These are phyloP conservation scores for Aspergillus taichungensis DNA, from an alignment of 495 filamentous ascomycete species.

Conservation along the genomic window DNA sequence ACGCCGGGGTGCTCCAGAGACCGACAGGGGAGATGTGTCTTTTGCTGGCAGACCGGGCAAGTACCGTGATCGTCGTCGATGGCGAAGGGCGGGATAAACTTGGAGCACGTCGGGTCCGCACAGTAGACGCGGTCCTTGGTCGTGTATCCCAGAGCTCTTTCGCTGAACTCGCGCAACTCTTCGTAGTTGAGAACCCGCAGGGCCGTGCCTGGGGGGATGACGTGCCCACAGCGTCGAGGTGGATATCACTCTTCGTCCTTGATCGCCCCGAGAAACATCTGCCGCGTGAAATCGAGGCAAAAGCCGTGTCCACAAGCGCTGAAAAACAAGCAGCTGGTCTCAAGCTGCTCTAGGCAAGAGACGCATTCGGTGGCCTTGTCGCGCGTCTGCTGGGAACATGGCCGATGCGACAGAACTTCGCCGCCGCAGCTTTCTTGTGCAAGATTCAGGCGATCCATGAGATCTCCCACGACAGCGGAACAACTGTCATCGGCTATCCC, in stretches of 20 bases:
- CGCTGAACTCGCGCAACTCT: constrained; percentile 7
- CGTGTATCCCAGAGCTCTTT: constrained; percentile 12
- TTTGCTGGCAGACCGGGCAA: constrained; percentile 8
- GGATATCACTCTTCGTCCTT: constrained; percentile 18
- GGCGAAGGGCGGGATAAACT: constrained; percentile 10
- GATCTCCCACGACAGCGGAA: not conserved
- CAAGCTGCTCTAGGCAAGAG: constrained; percentile 4
- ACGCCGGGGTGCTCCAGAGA: constrained; percentile 8
- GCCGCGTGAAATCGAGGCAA: constrained; percentile 8
- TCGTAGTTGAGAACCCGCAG: constrained; percentile 3
- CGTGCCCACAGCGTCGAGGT: constrained; percentile 8
- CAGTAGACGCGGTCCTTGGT: constrained; percentile 13
- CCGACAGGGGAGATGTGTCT: constrained; percentile 11
- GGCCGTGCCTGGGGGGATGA: constrained; percentile 1
- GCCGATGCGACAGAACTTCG: not conserved
- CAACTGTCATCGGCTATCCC: not conserved
- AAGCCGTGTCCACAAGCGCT: constrained; percentile 8
- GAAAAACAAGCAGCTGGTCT: not conserved
- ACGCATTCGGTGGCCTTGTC: not conserved
- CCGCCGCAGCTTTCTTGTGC: not conserved
- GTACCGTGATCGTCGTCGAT: constrained; percentile 7
- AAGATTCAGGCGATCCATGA: not conserved
- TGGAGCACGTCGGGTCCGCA: constrained; percentile 11
- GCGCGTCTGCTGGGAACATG: not conserved
- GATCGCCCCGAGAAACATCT: constrained; percentile 11